phyloP scores from a whole-genome alignment of 106 monocot genomes.

The Xerophyta viscosa region DNA sequence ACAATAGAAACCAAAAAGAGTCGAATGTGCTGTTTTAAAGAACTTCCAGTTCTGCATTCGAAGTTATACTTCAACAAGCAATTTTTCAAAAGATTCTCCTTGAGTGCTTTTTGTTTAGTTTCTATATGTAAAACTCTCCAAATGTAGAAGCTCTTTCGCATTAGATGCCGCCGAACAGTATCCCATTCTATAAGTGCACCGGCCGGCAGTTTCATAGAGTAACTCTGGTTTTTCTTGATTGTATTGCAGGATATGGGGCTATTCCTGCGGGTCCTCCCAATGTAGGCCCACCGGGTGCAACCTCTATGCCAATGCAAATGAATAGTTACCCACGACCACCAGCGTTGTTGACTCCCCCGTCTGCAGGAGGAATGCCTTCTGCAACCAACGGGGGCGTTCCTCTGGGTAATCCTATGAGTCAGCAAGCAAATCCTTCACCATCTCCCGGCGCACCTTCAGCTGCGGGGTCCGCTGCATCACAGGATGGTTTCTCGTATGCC shows the following conservation, averaged over 20 bases:
- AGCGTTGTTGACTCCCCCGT: conserved; percentile 12
- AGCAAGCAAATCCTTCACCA: background rate
- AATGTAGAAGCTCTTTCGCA: too few species aligned
- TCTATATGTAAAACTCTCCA: too few species aligned
- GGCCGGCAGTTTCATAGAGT: too few species aligned
- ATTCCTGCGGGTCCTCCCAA: background rate
- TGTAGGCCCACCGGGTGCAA: conserved; percentile 9
- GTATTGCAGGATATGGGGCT: conserved; percentile 16
- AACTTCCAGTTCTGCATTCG: too few species aligned
- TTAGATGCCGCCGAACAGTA: too few species aligned
- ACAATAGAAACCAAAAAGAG: too few species aligned
- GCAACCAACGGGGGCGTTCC: conserved; percentile 4
- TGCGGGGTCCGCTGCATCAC: conserved; percentile 4
- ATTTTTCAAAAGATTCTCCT: too few species aligned
- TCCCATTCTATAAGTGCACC: too few species aligned
- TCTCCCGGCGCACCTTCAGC: conserved; percentile 1
- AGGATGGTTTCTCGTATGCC: conserved; percentile 15
- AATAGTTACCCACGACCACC: conserved; percentile 17
- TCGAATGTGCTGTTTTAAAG: too few species aligned
- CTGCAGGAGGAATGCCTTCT: conserved; percentile 2
- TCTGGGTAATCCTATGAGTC: background rate
- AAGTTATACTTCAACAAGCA: too few species aligned
- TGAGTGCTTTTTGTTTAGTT: too few species aligned
- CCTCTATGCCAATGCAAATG: conserved; percentile 21
- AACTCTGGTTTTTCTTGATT: background rate